phyloP scores from a whole-genome alignment of 345 rosid species.

The Euclidium syriacum region DNA sequence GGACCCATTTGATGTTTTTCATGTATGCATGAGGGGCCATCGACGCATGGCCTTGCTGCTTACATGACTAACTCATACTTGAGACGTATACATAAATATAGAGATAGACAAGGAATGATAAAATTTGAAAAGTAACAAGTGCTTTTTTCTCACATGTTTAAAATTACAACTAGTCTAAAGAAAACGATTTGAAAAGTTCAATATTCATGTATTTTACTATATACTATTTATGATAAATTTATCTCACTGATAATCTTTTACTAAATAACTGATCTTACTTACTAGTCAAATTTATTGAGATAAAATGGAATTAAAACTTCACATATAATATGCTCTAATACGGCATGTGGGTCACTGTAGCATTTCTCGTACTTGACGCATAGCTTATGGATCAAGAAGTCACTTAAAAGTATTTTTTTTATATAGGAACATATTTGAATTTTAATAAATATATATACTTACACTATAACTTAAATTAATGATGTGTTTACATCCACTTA shows the following conservation, averaged over 20 bases:
- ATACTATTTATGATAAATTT: too few relatives aligned
- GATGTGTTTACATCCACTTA: slow-evolving; percentile 11
- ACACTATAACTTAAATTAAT: neutral
- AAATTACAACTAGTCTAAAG: too few relatives aligned
- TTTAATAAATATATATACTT: neutral
- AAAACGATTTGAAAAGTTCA: too few relatives aligned
- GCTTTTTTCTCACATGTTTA: too few relatives aligned
- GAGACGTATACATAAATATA: neutral
- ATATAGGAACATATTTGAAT: neutral
- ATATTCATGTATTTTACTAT: too few relatives aligned
- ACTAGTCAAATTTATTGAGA: too few relatives aligned
- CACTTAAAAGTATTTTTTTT: neutral
- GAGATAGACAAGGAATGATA: too few relatives aligned
- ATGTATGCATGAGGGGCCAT: slow-evolving; percentile 38
- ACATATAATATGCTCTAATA: slow-evolving; percentile 4
- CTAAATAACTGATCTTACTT: too few relatives aligned
- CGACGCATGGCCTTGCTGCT: slow-evolving; percentile 40
- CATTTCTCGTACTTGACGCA: slow-evolving; percentile 24
- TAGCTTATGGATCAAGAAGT: slow-evolving; percentile 11
- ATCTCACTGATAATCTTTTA: too few relatives aligned
- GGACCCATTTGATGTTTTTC: slow-evolving; percentile 23
- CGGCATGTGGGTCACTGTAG: slow-evolving; percentile 27
- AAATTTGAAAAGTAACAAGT: too few relatives aligned
- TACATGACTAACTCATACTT: neutral
- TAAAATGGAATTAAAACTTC: neutral